Base-by-base conservation (phyloP, 208 protist genomes). In the Crithidia bombi region DNA sequence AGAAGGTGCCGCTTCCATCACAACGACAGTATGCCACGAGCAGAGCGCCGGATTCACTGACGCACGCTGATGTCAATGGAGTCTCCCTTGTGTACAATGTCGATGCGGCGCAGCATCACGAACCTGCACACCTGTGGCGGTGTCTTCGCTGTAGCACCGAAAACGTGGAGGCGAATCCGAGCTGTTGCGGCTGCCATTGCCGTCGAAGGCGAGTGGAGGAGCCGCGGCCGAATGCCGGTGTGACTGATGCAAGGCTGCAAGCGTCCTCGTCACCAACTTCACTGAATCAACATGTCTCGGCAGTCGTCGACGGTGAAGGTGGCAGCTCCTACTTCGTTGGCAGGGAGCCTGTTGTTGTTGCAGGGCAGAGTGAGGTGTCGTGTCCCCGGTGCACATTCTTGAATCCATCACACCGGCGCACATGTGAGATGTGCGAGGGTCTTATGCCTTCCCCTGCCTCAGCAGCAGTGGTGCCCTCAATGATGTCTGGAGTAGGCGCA, bases 301-400 rank as follows among this genome's bases (percentile, higher is more conserved):
- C 11, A 7, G 3, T 51, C 30, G 5, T 30, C 14, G 2, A 28
- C 10, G n/a, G n/a, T n/a, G n/a, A 51, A 25, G 0, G 33, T 32
- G 32, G 30, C n/a, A 23, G n/a, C 3, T 10, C 4, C n/a, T 30
- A 28, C 46, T 2, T 23, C 2, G 5, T 6, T 39, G 30, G 43
- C 5, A 26, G n/a, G 2, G 71, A 65, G 15, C 49, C 71, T 15
- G 28, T 49, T 14, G 57, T 69, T 0, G 25, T 61, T 6, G 55
- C 61, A 1, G 54, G 28, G n/a, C 56, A 58, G 12, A 62, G 51
- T 0, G 67, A 74, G 47, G 62, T 79, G 28, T 56, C 77, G 25
- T 87, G 74, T 47, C 74, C 75, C 5, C 72, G 68, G 21, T 85
- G 79, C 62, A 85, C 79, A 0, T 81, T 85, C 54, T 12, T 79